Evolutionary conservation across 78 protist genomes (phyloP), one percentile per base, ranked within the genome.

Genomic region (Cyanophora paradoxa): DNA sequence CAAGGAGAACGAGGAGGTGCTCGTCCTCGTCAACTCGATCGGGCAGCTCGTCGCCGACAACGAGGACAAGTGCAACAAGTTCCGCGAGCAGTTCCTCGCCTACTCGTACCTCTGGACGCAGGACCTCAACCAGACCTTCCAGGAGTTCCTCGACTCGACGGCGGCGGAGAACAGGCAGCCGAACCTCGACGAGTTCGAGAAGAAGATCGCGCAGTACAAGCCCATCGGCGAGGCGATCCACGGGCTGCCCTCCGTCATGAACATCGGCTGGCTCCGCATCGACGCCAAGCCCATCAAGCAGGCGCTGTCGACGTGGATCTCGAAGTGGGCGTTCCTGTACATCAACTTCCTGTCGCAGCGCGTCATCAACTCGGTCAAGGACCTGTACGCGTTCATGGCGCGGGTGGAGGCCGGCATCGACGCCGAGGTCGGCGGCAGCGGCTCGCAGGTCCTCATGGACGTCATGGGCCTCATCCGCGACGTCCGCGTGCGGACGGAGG

Each of bases 251-350:
- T 1, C 40, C 8, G 0, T 14, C 11, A 48, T 14, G 19, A 0
- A 22, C 37, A 1, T 57, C 40, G 75, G 72, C 22, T 88, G 82
- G 84, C 75, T 88, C 61, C n/a, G 59, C 13, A 33, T 85, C 41
- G 79, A 90, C 68, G 58, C 78, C 40, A 11, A 37, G 61, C 86
- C 88, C 10, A 52, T 87, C 52, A 68, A 66, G 58, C 14, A 58
- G 13, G 56, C 77, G 10, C 64, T 88, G 37, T 0, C 19, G 28
- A 42, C 59, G 22, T 52, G 59, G 44, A 20, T 78, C 20, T 31
- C 63, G 64, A 31, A 77, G 74, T 81, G 94, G 88, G 1, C 8
- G 22, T 28, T 33, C 79, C 42, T 26, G 31, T 84, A 48, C 80
- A 36, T 46, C 31, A 11, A 50, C 26, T 71, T 72, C 76, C 81